Evolutionary conservation across 805 yeast species (phyloP), one percentile per base, ranked within the genome.

Genomic region (Teunomyces pallodes): DNA sequence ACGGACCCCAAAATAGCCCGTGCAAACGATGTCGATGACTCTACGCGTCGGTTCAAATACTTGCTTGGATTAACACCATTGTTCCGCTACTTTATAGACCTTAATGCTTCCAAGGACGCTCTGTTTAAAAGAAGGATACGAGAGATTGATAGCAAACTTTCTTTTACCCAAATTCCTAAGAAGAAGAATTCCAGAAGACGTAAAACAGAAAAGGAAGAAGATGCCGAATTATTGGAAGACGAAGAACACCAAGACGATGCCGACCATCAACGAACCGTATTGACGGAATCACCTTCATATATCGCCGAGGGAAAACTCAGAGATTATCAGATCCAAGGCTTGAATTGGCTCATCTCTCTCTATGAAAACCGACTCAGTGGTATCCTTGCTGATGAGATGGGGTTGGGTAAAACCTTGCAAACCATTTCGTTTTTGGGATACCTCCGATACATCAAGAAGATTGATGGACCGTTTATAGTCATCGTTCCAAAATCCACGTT

Each of bases 371-470:
- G 86, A 57, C 76, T 92, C 39, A 86, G 96, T 8, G 99, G 99
- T 16, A 94, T 92, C 41, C 71, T 92, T 43, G 99, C 99, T 9
- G 99, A 92, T 69, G 99, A 92, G 65, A 92, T 94, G 99, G 99
- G 99, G 2, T 76, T 92, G 36, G 99, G 99, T 48, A 92, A 92
- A 67, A 92, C 99, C 4, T 72, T 94, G 48, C 99, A 92, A 68
- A 92, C 98, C 0, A 90, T 92, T 42, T 82, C 98, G 1, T 94
- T 92, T 58, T 70, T 92, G 43, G 98, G 97, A 0, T 90, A 87
- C 63, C 68, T 94, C 51, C 79, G 97, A 54, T 90, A 89, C 61
- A 74, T 84, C 46, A 83, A 83, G 57, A 79, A 82, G 27, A 79
- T 91, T 12, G 86, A 85, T 52, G 99, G 99, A 0, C 99, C 99